Evolutionary conservation across 2,329 filamentous ascomycete genomes (phyloP).

Genomic region (Cercospora sojina): DNA sequence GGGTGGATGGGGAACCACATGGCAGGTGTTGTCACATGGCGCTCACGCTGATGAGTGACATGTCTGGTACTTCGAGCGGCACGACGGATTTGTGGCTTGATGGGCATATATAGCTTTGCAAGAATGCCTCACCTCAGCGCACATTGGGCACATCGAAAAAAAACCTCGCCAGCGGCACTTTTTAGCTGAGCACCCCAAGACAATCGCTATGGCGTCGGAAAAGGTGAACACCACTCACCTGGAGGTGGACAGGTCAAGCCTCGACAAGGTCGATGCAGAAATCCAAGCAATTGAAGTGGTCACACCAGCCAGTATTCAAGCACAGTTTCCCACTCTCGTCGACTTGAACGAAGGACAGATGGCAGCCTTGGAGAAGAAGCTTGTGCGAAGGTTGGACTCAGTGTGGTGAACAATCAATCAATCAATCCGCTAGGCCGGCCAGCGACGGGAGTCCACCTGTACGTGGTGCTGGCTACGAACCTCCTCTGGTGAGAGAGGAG

Average conservation of each 20-base stretch:
- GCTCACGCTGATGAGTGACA: not conserved
- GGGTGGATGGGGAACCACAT: constrained; percentile 5
- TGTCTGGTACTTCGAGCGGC: not conserved
- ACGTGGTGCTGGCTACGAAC: too few relatives aligned
- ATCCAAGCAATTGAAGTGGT: constrained; percentile 36
- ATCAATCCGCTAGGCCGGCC: too few relatives aligned
- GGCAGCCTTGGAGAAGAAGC: constrained; percentile 25
- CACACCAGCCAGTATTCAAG: constrained; percentile 34
- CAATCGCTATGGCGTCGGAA: not conserved
- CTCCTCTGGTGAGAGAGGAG: too few relatives aligned
- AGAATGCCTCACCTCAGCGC: not conserved
- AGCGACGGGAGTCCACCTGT: too few relatives aligned
- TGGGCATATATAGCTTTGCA: not conserved
- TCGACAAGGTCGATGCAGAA: constrained; percentile 39
- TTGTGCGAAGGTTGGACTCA: constrained; percentile 36
- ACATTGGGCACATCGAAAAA: not conserved
- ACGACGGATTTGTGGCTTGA: not conserved
- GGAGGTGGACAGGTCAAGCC: not conserved
- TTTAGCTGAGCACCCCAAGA: not conserved
- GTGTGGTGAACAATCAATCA: too few relatives aligned
- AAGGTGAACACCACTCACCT: not conserved
- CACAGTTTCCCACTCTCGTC: constrained; percentile 32
- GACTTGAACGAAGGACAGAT: constrained; percentile 30
- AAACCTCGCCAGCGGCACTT: not conserved
- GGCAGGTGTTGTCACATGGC: not conserved